These are phyloP conservation scores for Penicillium tannophilum DNA, from an alignment of 495 filamentous ascomycete genomes.

Conservation along the genomic window DNA sequence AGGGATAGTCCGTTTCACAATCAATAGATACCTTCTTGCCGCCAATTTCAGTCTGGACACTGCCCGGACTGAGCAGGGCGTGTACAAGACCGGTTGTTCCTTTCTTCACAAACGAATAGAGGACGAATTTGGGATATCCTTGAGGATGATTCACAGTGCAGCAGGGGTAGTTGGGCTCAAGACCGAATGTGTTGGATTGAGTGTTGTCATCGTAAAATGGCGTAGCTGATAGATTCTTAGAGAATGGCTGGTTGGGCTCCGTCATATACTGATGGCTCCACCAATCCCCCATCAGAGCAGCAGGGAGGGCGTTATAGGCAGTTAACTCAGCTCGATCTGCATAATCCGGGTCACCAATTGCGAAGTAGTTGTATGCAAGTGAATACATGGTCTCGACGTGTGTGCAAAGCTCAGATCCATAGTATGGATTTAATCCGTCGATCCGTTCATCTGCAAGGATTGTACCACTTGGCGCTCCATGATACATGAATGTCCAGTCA, in stretches of 20 bases:
- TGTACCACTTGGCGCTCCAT: slow-evolving; percentile 42
- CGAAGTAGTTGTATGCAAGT: slow-evolving; percentile 43
- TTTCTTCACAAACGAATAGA: slow-evolving; percentile 17
- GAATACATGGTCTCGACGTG: slow-evolving; percentile 48
- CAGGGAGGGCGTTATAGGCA: slow-evolving; percentile 63
- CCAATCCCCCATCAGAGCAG: slow-evolving; percentile 56
- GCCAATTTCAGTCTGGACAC: slow-evolving; percentile 11
- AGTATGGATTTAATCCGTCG: slow-evolving; percentile 31
- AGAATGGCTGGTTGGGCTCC: slow-evolving; percentile 58
- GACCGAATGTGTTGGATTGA: slow-evolving; percentile 25
- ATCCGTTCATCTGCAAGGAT: slow-evolving; percentile 44
- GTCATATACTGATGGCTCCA: slow-evolving; percentile 65
- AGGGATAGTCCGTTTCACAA: slow-evolving; percentile 49
- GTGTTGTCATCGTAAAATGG: slow-evolving; percentile 53
- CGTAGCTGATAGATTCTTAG: slow-evolving; percentile 41
- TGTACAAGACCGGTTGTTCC: slow-evolving; percentile 22
- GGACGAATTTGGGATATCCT: slow-evolving; percentile 60
- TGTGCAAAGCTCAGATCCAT: slow-evolving; percentile 46
- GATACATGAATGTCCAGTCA: slow-evolving; percentile 51
- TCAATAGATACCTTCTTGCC: slow-evolving; percentile 14
- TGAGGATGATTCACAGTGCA: slow-evolving; percentile 67
- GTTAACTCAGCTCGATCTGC: slow-evolving; percentile 59
- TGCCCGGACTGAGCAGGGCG: slow-evolving; percentile 23
- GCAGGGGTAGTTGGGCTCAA: slow-evolving; percentile 53
- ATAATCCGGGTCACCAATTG: slow-evolving; percentile 49